Percentiles rank a stretch among this genome's conserved stretches.
These are phyloP conservation scores for Pouteria campechiana DNA, from an alignment of 179 eudicot genomes.

Conservation along the genomic window DNA sequence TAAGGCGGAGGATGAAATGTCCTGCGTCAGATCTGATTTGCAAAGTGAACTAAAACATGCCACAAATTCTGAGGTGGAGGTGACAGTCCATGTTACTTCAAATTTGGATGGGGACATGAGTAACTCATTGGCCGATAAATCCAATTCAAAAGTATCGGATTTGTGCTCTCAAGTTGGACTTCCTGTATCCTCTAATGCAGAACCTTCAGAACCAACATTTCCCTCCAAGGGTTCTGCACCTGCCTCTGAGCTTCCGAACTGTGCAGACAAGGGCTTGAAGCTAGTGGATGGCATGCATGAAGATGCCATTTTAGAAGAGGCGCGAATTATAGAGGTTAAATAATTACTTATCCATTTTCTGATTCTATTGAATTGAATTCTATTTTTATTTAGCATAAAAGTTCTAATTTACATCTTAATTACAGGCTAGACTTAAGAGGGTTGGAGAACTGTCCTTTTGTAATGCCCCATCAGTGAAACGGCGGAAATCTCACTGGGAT, in stretches of 20 bases:
- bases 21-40: slow-evolving; percentile 14
- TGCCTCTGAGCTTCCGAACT: slow-evolving; percentile 26
- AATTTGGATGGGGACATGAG: slow-evolving; percentile 20
- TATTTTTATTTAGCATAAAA: slow-evolving; percentile 3
- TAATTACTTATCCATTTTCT: neutral
- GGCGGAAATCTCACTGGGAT: slow-evolving; percentile 67
- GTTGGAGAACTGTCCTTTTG: slow-evolving; percentile 60
- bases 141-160: slow-evolving; percentile 16
- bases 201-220: slow-evolving; percentile 14
- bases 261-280: slow-evolving; percentile 21
- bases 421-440: slow-evolving; percentile 76
- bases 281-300: slow-evolving; percentile 49
- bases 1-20: slow-evolving; percentile 25
- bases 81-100: slow-evolving; percentile 12
- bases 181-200: slow-evolving; percentile 16
- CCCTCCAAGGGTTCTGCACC: slow-evolving; percentile 18
- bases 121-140: slow-evolving; percentile 5
- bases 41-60: slow-evolving; percentile 21
- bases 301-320: slow-evolving; percentile 81
- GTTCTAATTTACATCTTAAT: slow-evolving; percentile 1
- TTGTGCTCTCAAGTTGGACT: slow-evolving; percentile 16
- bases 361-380: slow-evolving; percentile 1
- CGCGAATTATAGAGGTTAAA: slow-evolving; percentile 67
- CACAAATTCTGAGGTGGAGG: slow-evolving; percentile 16
- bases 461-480: slow-evolving; percentile 25